phyloP scores from a whole-genome alignment of 78 protist species.

The Chrysochromulina parva region DNA sequence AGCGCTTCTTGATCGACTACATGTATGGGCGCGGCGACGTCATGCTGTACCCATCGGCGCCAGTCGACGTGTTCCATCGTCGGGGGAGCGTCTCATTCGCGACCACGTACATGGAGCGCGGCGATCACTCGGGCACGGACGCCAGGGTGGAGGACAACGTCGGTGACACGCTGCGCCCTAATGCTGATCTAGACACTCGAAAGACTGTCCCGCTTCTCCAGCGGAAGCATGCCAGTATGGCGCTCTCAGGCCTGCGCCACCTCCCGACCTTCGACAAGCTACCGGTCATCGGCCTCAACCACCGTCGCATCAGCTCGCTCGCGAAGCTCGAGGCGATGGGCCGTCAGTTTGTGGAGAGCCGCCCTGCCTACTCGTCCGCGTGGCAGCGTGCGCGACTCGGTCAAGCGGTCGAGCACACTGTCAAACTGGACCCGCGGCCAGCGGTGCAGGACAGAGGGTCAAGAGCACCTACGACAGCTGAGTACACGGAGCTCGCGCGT shows the following conservation, averaged over 20 bases:
- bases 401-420: too few species aligned
- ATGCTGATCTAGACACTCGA: not conserved
- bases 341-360: too few species aligned
- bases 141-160: not conserved
- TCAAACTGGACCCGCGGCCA: too few species aligned
- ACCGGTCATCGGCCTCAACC: not conserved
- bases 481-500: too few species aligned
- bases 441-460: too few species aligned
- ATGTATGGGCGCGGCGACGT: slow-evolving; percentile 15
- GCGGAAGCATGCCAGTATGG: too few species aligned
- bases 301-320: not conserved
- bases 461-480: too few species aligned
- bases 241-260: not conserved
- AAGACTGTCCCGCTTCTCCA: not conserved
- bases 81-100: not conserved
- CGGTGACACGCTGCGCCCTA: not conserved
- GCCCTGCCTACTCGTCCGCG: too few species aligned
- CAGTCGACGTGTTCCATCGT: too few species aligned
- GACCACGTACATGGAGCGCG: not conserved
- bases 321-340: too few species aligned
- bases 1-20: slow-evolving; percentile 34
- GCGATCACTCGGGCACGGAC: not conserved
- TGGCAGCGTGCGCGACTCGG: too few species aligned
- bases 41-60: slow-evolving; percentile 45
- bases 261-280: not conserved